Conservation (phyloP, 495 filamentous ascomycete genomes). For the Penicillium ucsense region DNA sequence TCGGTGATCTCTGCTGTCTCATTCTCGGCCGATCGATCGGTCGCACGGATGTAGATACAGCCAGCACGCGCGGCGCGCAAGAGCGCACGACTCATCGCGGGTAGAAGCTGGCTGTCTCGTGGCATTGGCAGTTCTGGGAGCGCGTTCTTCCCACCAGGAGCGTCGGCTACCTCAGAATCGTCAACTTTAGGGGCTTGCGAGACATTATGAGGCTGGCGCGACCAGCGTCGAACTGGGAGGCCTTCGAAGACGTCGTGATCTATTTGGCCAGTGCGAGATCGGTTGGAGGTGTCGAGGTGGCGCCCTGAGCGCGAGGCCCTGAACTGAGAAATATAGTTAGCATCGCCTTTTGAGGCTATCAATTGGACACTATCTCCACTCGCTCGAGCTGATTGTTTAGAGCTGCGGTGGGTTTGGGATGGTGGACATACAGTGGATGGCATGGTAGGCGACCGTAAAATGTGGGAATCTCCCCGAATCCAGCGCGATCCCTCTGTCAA, state of each 20-base stretch:
- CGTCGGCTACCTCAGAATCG: constrained; percentile 37
- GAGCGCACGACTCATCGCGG: constrained; percentile 71
- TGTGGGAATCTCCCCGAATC: not conserved
- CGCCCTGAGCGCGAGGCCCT: constrained; percentile 37
- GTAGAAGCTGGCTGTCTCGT: constrained; percentile 72
- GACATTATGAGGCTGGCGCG: constrained; percentile 58
- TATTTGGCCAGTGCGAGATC: constrained; percentile 64
- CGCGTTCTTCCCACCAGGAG: constrained; percentile 39
- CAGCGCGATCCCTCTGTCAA: not conserved
- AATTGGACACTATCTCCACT: not conserved
- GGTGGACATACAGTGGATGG: constrained; percentile 34
- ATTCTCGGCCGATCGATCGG: constrained; percentile 31
- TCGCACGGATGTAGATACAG: constrained; percentile 47
- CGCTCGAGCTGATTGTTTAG: not conserved
- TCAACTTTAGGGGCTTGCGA: constrained; percentile 54
- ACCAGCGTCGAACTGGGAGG: constrained; percentile 87
- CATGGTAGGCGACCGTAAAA: constrained; percentile 18
- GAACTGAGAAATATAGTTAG: constrained; percentile 24
- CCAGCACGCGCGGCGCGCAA: constrained; percentile 73
- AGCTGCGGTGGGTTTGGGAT: constrained; percentile 1
- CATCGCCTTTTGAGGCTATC: not conserved
- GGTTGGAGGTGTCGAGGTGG: constrained; percentile 46
- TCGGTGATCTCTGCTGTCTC: constrained; percentile 44
- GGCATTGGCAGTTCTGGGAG: constrained; percentile 65
- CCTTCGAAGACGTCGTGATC: constrained; percentile 97